Evolutionary conservation across 2,329 filamentous ascomycete species (phyloP), one percentile per base, ranked within the genome.

Genomic region (Cercospora janseana): DNA sequence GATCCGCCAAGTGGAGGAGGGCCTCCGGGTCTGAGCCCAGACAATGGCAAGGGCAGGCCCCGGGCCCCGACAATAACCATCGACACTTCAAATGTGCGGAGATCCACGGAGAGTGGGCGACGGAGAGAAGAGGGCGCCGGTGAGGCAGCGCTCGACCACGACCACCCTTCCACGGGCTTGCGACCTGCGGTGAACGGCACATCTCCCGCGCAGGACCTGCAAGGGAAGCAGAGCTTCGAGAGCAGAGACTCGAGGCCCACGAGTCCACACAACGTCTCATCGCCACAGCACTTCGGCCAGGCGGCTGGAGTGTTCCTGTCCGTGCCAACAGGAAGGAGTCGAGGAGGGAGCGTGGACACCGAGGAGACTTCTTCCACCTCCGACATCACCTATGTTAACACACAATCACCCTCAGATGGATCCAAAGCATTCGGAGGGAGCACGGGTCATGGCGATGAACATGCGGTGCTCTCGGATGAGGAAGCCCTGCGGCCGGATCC

Each of bases 401-500:
- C 53, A 28, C 70, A 69, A 4, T 62, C 72, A 37, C 75, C 24
- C 67, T 57, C 56, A n/a, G 56, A 60, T 15, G 51, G 53, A 7
- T 42, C 52, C 2, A 65, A 66, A 42, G 58, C 60, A 13, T 65
- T 66, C 47, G 60, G 56, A n/a, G 23, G 31, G 3, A 55, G 60
- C 12, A 48, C 51, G 6, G 40, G 44, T n/a, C 55, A 71, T 58
- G 61, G 68, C n/a, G 67, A 71, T 13, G 69, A 75, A 56, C 63
- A 69, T 50, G 74, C 75, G 37, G 66, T 88, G 28, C 79, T 83
- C 61, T 80, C 79, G 35, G 83, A 87, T 56, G 71, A 80, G 35
- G 79, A 85, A 55, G 88, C 88, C 0, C 72, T 95, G 54, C 81
- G 77, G 42, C 87, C 89, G 0, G 88, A 94, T 64, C 85, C 82